Base-by-base conservation (phyloP, 2,329 filamentous ascomycete species). In the Fusarium hainanense region DNA sequence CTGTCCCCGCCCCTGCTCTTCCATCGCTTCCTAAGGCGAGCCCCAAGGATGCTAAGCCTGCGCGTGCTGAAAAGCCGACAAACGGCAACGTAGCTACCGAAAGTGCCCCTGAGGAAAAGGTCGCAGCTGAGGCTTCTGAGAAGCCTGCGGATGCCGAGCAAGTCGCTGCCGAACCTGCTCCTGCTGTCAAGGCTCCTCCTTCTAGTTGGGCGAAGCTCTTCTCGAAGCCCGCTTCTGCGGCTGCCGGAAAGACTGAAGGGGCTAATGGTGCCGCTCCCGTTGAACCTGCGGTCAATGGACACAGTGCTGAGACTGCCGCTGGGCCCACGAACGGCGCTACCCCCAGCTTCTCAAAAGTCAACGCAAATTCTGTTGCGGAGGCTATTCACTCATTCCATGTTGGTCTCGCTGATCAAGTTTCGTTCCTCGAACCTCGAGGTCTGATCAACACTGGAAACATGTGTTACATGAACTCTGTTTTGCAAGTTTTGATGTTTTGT, bases 381-480 rank as follows among this genome's bases (percentile, higher is more conserved):
- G 92, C 93, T 37, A 85, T 99, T 54, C 87, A 87, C 51, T 87
- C 88, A 28, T 96, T 94, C 78, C 88, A 87, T 55, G 89, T 94
- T 25, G 86, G 88, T 60, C 84, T 85, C 40, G 85, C 86, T 40
- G 83, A 87, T 32, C 93, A 91, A 74, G 84, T 95, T 71, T 85
- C 92, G 20, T 98, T 98, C 76, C 86, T 99, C 52, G 93, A 98
- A 81, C 96, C 96, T 52, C 89, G 95, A 71, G 96, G 96, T 50
- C 87, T 99, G 76, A 92, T 97, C 72, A 99, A 99, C 81, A 97
- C 95, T 42, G 96, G 96, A 51, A 98, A 99, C 78, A 97, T 98
- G 93, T 99, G 96, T 82, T 99, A 99, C 82, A 98, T 99, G 96
- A 99, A 98, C 84, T 98, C 96, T 69, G 95, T 98, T 79, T 87